phyloP scores from a whole-genome alignment of 2,329 filamentous ascomycete species.

The Fusarium sp. region DNA sequence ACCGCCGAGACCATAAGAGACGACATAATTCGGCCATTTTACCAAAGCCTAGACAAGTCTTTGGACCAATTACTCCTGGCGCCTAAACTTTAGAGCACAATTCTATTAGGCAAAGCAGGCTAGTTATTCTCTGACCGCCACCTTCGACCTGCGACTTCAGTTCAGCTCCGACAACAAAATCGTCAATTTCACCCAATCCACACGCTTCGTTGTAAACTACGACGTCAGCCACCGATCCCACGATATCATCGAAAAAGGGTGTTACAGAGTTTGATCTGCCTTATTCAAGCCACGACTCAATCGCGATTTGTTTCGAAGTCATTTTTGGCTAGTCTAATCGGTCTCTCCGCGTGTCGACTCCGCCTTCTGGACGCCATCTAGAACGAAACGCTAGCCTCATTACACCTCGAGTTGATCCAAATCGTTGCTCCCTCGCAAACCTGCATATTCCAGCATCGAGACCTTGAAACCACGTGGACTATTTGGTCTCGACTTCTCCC shows the following conservation, averaged over 20 bases:
- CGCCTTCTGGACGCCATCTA: slow-evolving; percentile 32
- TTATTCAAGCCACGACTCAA: slow-evolving; percentile 22
- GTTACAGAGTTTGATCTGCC: slow-evolving; percentile 1
- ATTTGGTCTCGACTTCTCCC: slow-evolving; percentile 37
- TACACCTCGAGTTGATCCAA: slow-evolving; percentile 37
- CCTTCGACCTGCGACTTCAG: slow-evolving; percentile 12
- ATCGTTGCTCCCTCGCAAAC: slow-evolving; percentile 26
- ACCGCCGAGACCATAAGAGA: neutral
- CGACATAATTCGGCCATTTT: neutral
- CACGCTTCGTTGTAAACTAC: slow-evolving; percentile 2
- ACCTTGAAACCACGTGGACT: slow-evolving; percentile 42
- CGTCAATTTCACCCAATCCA: slow-evolving; percentile 14
- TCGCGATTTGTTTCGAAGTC: slow-evolving; percentile 18
- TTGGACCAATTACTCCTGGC: neutral
- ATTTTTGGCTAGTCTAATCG: slow-evolving; percentile 33
- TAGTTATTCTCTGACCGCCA: slow-evolving; percentile 36
- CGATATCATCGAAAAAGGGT: slow-evolving; percentile 6
- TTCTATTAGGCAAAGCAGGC: slow-evolving; percentile 7
- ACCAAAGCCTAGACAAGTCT: neutral
- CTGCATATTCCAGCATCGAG: slow-evolving; percentile 33
- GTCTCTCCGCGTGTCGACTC: slow-evolving; percentile 31
- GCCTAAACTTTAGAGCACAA: neutral
- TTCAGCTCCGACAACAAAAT: slow-evolving; percentile 15
- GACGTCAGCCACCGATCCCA: slow-evolving; percentile 21
- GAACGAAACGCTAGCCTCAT: slow-evolving; percentile 33